Evolutionary conservation across 257 asterid genomes (phyloP).

Genomic region (Fraxinus quadrangulata): DNA sequence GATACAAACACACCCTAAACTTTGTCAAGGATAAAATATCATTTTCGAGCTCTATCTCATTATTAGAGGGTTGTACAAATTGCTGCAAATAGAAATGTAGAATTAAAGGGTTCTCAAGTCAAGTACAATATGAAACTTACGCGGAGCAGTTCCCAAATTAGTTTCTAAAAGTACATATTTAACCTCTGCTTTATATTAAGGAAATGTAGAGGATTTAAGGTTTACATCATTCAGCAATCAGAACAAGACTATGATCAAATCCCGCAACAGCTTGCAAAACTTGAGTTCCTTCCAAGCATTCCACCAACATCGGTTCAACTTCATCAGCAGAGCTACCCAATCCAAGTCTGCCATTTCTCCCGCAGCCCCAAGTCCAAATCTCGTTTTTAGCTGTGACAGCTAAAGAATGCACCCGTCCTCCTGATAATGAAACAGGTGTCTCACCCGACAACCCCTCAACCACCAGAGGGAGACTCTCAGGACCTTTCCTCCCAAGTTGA

Average conservation of each 20-base stretch:
- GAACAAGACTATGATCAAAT: slow-evolving; percentile 80
- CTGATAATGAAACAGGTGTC: slow-evolving; percentile 53
- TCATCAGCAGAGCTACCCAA: slow-evolving; percentile 80
- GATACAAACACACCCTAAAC: too few relatives aligned
- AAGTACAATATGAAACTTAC: background rate
- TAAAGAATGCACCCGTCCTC: slow-evolving; percentile 82
- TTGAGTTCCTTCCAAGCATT: slow-evolving; percentile 58
- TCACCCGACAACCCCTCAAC: slow-evolving; percentile 55
- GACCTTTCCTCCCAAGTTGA: slow-evolving; percentile 87
- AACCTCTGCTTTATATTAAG: background rate
- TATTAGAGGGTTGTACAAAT: background rate
- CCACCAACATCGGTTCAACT: slow-evolving; percentile 63
- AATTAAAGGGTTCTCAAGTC: background rate
- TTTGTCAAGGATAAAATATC: background rate
- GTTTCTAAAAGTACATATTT: background rate
- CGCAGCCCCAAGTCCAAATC: slow-evolving; percentile 93
- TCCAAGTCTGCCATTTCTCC: slow-evolving; percentile 90
- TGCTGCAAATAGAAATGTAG: background rate
- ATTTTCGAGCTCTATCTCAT: background rate
- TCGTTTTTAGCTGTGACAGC: slow-evolving; percentile 58
- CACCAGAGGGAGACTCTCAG: slow-evolving; percentile 43
- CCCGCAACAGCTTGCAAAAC: slow-evolving; percentile 85
- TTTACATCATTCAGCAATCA: slow-evolving; percentile 44
- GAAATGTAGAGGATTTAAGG: background rate
- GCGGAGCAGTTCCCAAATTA: background rate